phyloP scores from a whole-genome alignment of 768 basidiomycete genomes.

The Agrocybe chaxingu region DNA sequence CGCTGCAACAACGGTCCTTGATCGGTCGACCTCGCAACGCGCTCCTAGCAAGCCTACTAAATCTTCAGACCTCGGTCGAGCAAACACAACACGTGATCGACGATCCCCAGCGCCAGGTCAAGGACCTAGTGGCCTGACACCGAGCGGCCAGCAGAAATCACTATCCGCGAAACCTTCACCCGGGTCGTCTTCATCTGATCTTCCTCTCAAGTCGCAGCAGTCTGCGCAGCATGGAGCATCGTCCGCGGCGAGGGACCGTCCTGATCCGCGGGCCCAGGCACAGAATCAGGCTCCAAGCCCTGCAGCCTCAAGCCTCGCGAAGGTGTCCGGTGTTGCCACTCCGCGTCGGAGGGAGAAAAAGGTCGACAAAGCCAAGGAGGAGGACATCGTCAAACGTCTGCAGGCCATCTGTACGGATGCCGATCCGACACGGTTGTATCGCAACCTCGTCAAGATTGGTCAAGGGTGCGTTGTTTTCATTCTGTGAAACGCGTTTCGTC shows the following conservation, averaged over 20 bases:
- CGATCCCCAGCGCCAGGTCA: conserved; percentile 43
- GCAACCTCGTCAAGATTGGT: conserved; percentile 94
- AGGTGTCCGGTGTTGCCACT: conserved; percentile 72
- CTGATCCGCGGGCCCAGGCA: conserved; percentile 30
- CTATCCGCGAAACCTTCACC: conserved; percentile 47
- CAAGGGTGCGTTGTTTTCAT: conserved; percentile 70
- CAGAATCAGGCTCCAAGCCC: conserved; percentile 56
- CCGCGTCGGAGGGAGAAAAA: conserved; percentile 87
- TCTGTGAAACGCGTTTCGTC: conserved; percentile 1
- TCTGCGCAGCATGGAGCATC: conserved; percentile 9
- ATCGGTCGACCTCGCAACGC: conserved; percentile 86
- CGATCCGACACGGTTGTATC: conserved; percentile 91
- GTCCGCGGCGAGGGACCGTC: conserved; percentile 26
- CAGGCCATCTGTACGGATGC: conserved; percentile 96
- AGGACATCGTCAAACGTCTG: conserved; percentile 88
- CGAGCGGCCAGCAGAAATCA: conserved; percentile 25
- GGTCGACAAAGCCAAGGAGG: conserved; percentile 75
- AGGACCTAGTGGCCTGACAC: conserved; percentile 18
- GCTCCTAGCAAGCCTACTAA: conserved; percentile 54
- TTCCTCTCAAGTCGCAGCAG: conserved; percentile 41
- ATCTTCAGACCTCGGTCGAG: conserved; percentile 51
- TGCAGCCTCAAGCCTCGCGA: conserved; percentile 63
- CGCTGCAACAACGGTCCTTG: conserved; percentile 63
- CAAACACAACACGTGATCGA: conserved; percentile 68
- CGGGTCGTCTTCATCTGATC: conserved; percentile 58